Conservation (phyloP, 345 rosid species). For the Acer saccharum region DNA sequence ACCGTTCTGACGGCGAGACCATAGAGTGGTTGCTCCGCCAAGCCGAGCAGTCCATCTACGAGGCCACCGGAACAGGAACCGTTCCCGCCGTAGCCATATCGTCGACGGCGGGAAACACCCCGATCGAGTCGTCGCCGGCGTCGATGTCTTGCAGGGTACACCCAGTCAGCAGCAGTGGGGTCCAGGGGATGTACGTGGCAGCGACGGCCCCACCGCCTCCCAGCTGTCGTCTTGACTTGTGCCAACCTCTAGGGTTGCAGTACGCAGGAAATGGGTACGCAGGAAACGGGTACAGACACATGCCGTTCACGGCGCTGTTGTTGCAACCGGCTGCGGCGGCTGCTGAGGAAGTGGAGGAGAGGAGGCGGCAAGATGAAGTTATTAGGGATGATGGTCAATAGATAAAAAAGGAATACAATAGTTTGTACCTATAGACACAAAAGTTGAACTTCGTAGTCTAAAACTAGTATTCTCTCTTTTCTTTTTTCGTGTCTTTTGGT, state of each 20-base stretch:
- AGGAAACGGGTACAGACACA: conserved; percentile 40
- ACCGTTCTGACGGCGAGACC: conserved; percentile 68
- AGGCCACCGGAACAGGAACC: conserved; percentile 60
- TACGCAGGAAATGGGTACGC: conserved; percentile 32
- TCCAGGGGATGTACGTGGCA: conserved; percentile 16
- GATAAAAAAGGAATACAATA: neutral
- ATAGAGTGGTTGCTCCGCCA: conserved; percentile 67
- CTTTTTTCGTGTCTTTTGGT: too few species aligned
- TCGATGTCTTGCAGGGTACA: conserved; percentile 35
- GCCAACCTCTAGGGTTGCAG: conserved; percentile 32
- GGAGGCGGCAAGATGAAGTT: conserved; percentile 26
- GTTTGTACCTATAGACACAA: neutral
- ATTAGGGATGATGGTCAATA: conserved; percentile 12
- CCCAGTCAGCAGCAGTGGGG: conserved; percentile 6
- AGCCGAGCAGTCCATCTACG: conserved; percentile 62
- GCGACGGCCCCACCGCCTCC: conserved; percentile 32
- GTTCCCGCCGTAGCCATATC: conserved; percentile 43
- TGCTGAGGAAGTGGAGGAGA: conserved; percentile 18
- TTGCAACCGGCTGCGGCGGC: conserved; percentile 39
- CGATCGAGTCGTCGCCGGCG: conserved; percentile 30
- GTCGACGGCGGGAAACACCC: conserved; percentile 30
- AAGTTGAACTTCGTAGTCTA: neutral
- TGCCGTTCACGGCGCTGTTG: conserved; percentile 66
- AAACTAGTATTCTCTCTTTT: too few species aligned
- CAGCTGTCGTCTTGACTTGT: conserved; percentile 46